Evolutionary conservation across 2,329 filamentous ascomycete genomes (phyloP).

Genomic region (Aspergillus luchuensis): DNA sequence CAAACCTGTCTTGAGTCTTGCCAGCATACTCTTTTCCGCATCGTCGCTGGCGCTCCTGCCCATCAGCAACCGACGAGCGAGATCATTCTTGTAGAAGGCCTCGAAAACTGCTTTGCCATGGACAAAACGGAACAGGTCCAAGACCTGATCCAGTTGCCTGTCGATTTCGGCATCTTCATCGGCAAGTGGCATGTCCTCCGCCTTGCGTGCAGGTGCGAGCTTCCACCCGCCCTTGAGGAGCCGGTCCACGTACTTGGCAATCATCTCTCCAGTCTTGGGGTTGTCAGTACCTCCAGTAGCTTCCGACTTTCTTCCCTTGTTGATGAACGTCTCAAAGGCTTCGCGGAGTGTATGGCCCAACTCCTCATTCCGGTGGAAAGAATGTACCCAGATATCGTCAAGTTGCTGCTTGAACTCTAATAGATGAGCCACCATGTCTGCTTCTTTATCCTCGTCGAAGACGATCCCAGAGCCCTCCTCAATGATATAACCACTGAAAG

Average conservation of each 20-base stretch:
- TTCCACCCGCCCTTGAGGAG: constrained; percentile 86
- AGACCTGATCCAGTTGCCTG: constrained; percentile 83
- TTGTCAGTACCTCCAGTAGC: constrained; percentile 78
- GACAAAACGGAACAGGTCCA: constrained; percentile 95
- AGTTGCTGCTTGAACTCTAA: constrained; percentile 78
- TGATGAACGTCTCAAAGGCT: constrained; percentile 87
- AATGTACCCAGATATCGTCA: constrained; percentile 73
- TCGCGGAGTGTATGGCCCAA: constrained; percentile 79
- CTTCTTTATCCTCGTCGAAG: constrained; percentile 72
- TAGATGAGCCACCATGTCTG: constrained; percentile 83
- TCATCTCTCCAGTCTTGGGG: constrained; percentile 97
- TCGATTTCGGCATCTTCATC: constrained; percentile 94
- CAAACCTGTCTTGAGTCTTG: constrained; percentile 74
- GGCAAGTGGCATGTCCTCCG: constrained; percentile 58
- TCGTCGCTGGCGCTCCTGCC: constrained; percentile 90
- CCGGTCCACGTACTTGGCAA: constrained; percentile 93
- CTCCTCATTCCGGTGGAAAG: constrained; percentile 75
- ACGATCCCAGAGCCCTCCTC: constrained; percentile 75
- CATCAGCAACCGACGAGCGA: constrained; percentile 88
- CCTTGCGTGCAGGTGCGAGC: constrained; percentile 57
- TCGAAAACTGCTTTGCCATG: constrained; percentile 98
- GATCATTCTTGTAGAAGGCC: constrained; percentile 97
- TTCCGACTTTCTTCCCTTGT: constrained; percentile 73
- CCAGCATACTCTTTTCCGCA: constrained; percentile 92
- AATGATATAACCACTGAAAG: constrained; percentile 80